phyloP scores from a whole-genome alignment of 2,329 filamentous ascomycete genomes.

The Diaporthe velutina region DNA sequence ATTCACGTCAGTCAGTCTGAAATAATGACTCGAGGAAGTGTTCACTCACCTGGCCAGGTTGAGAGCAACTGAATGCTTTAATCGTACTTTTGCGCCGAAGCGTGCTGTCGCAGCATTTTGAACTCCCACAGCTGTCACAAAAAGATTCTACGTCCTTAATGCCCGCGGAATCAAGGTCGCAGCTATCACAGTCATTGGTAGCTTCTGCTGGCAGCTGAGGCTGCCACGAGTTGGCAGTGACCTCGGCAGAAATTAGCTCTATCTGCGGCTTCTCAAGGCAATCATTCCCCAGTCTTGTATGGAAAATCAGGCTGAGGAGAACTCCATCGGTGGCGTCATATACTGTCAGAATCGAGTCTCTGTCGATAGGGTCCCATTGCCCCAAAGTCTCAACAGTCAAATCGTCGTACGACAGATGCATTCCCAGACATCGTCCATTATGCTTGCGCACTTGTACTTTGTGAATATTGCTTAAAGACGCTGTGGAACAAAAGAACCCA shows the following conservation, averaged over 20 bases:
- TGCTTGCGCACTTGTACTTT: background rate
- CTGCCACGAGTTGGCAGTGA: background rate
- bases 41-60: background rate
- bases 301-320: slow-evolving; percentile 1
- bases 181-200: background rate
- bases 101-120: background rate
- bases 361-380: background rate
- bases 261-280: slow-evolving; percentile 3
- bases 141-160: background rate
- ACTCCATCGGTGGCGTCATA: background rate
- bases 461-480: background rate
- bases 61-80: background rate
- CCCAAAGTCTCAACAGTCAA: slow-evolving; percentile 4
- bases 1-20: background rate
- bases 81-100: background rate
- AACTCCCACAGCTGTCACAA: slow-evolving; percentile 1
- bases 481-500: background rate
- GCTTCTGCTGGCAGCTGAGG: background rate
- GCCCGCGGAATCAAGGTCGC: background rate
- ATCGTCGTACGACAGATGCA: background rate
- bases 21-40: background rate
- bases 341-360: background rate
- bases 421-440: background rate
- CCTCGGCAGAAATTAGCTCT: background rate
- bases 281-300: background rate